Percentiles rank a stretch among this genome's conserved stretches.
These are phyloP conservation scores for Corynespora cassiicola DNA, from an alignment of 2,329 filamentous ascomycete species.

Conservation along the genomic window DNA sequence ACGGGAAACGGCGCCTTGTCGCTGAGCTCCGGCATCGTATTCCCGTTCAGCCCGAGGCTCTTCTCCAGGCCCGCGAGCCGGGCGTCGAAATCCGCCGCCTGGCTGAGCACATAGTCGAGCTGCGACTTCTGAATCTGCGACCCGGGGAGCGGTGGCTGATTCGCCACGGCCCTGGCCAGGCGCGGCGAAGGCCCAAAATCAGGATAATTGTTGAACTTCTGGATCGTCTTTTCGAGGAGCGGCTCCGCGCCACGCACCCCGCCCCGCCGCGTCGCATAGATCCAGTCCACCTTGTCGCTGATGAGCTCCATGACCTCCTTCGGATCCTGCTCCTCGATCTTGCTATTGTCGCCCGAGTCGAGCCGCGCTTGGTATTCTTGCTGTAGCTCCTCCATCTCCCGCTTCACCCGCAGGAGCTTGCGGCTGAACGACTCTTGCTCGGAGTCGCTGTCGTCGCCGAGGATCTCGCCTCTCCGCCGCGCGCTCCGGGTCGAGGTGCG, in stretches of 20 bases:
- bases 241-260: constrained; percentile 42
- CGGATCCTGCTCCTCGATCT: constrained; percentile 48
- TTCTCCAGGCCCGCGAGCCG: constrained; percentile 81
- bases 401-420: constrained; percentile 80
- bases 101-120: constrained; percentile 70
- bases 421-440: constrained; percentile 71
- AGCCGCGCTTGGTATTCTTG: constrained; percentile 63
- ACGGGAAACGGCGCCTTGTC: constrained; percentile 65
- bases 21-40: constrained; percentile 68
- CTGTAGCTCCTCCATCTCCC: constrained; percentile 75
- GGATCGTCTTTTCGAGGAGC: constrained; percentile 41
- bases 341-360: constrained; percentile 49
- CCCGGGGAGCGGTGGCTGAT: constrained; percentile 39
- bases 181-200: constrained; percentile 32
- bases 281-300: constrained; percentile 72
- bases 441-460: constrained; percentile 78
- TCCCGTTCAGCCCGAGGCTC: constrained; percentile 77
- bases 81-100: constrained; percentile 86
- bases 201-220: constrained; percentile 41
- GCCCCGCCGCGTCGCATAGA: constrained; percentile 56
- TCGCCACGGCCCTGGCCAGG: constrained; percentile 35
- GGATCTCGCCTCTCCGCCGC: constrained; percentile 65
- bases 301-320: constrained; percentile 68
- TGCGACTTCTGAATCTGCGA: constrained; percentile 39
- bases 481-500: constrained; percentile 73